A percentile compares a stretch with the other conserved stretches of the same genome.
phyloP scores from a whole-genome alignment of 192 early-diverging fungal species.

The Diversispora eburnea region DNA sequence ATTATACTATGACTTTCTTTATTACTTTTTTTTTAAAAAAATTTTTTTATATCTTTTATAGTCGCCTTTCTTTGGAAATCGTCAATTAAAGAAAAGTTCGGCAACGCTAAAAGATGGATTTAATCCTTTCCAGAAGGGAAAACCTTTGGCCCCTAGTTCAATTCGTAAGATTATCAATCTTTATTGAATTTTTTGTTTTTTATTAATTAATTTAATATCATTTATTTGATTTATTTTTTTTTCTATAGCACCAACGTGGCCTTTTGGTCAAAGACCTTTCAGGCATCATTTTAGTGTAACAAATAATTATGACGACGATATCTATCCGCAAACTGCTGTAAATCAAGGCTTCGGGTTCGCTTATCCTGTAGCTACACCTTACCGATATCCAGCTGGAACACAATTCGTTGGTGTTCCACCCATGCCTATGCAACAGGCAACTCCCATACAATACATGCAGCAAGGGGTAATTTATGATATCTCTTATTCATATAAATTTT shows the following conservation, averaged over 20 bases:
- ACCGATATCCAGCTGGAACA: constrained; percentile 31
- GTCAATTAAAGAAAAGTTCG: constrained; percentile 33
- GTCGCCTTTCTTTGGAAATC: constrained; percentile 34
- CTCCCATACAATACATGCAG: constrained; percentile 44
- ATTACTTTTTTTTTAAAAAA: neutral
- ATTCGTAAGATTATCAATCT: constrained; percentile 34
- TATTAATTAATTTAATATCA: neutral
- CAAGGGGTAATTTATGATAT: constrained; percentile 35
- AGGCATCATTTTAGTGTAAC: constrained; percentile 49
- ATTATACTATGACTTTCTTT: neutral
- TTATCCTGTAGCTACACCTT: constrained; percentile 35
- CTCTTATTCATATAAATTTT: neutral
- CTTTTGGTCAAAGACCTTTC: constrained; percentile 50
- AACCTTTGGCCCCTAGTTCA: constrained; percentile 36
- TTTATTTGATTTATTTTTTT: constrained; percentile 4
- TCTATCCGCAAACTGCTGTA: constrained; percentile 40
- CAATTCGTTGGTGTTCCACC: constrained; percentile 46
- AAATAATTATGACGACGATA: constrained; percentile 49
- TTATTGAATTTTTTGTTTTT: neutral
- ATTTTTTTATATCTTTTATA: neutral
- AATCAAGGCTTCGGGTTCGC: constrained; percentile 40
- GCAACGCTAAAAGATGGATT: constrained; percentile 38
- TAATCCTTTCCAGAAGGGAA: constrained; percentile 45
- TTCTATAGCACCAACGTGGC: constrained; percentile 51
- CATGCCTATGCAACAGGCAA: constrained; percentile 46